Conservation (phyloP, 768 basidiomycete genomes). For the Mycena olivaceomarginata region DNA sequence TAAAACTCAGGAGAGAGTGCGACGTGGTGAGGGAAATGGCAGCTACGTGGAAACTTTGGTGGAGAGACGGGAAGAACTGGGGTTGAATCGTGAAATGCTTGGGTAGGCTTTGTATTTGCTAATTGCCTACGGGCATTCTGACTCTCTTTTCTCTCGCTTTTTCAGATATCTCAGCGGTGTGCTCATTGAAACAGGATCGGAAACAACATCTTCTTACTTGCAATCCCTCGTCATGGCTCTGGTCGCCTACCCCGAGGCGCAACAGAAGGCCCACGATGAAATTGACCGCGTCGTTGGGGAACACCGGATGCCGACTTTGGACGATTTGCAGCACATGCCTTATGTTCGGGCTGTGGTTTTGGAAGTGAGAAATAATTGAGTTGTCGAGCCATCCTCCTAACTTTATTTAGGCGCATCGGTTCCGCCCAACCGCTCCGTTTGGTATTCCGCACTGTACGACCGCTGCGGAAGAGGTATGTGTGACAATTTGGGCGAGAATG, state of each 20-base stretch:
- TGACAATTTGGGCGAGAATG: neutral
- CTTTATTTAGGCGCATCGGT: conserved; percentile 18
- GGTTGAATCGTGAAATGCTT: conserved; percentile 27
- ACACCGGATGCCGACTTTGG: conserved; percentile 46
- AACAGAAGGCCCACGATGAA: conserved; percentile 50
- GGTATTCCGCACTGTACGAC: conserved; percentile 21
- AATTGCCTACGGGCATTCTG: neutral
- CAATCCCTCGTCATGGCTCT: conserved; percentile 51
- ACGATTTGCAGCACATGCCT: conserved; percentile 47
- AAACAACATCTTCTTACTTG: conserved; percentile 52
- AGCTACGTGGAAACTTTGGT: conserved; percentile 57
- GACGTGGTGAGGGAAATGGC: conserved; percentile 50
- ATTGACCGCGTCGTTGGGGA: conserved; percentile 51
- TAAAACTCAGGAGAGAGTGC: conserved; percentile 50
- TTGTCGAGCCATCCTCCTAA: neutral
- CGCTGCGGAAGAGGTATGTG: conserved; percentile 20
- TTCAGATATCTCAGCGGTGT: conserved; percentile 55
- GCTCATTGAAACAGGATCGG: conserved; percentile 54
- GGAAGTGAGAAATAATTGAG: conserved; percentile 38
- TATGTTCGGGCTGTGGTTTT: conserved; percentile 49
- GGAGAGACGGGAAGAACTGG: conserved; percentile 32
- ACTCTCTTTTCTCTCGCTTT: neutral
- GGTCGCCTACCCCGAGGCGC: conserved; percentile 50
- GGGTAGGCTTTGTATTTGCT: conserved; percentile 22
- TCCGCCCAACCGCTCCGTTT: conserved; percentile 20